phyloP scores from a whole-genome alignment of 352 stramenopile species.

The Globisporangium acanthophoron region DNA sequence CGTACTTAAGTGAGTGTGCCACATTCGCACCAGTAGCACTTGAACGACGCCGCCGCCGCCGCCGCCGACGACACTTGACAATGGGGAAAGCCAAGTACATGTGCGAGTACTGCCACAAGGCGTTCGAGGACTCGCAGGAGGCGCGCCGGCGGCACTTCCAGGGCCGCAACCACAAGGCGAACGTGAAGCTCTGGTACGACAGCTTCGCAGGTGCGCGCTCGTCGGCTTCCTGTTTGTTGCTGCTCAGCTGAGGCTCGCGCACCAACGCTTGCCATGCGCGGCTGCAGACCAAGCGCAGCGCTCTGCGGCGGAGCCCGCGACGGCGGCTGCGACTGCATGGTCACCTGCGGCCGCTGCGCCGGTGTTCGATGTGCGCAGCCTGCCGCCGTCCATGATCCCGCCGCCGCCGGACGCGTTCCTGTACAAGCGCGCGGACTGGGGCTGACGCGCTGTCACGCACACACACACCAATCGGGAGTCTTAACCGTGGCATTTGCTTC shows the following conservation, averaged over 20 bases:
- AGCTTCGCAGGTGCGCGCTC: conserved; percentile 53
- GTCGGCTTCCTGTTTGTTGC: background rate
- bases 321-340: background rate
- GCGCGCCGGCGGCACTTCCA: conserved; percentile 55
- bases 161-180: conserved; percentile 69
- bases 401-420: conserved; percentile 43
- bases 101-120: conserved; percentile 82
- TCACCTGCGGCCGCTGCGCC: background rate
- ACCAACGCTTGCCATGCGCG: background rate
- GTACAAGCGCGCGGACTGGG: conserved; percentile 48
- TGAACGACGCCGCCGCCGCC: too few species aligned
- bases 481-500: conserved; percentile 8
- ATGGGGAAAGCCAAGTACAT: conserved; percentile 56
- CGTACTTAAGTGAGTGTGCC: conserved; percentile 27
- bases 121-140: conserved; percentile 74
- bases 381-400: conserved; percentile 76
- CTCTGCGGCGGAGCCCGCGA: background rate
- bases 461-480: background rate
- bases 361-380: conserved; percentile 14
- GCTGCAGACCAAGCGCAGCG: conserved; percentile 38
- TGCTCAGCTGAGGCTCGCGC: background rate
- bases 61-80: too few species aligned
- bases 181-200: conserved; percentile 85
- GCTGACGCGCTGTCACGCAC: conserved; percentile 19
- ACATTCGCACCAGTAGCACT: background rate